Base-by-base conservation (phyloP, 257 asterid species). In the Anisodus tanguticus region DNA sequence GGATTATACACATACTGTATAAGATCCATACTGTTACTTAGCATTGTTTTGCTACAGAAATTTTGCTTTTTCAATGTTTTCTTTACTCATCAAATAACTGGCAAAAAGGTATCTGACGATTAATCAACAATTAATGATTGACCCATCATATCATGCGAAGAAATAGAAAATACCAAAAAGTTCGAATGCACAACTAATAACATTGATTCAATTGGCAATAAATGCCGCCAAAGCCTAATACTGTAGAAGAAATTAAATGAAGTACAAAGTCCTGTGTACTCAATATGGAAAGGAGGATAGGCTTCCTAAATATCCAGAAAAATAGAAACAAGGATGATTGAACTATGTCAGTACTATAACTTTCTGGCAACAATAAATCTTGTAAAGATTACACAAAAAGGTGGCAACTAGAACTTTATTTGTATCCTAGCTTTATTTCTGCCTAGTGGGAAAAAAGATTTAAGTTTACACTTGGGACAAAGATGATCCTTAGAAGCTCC, bases 371-470 rank as follows among this genome's bases (percentile, higher is more conserved):
- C 45, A 76, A 7, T 2, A 26, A 76, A 51, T 49, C 22, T 51
- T 22, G 22, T 51, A 26, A 51, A 51, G 81, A 3, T 26, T 31
- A 51, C 45, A 76, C 77, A 76, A 76, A 49, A 51, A 76, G 51
- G 81, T 76, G 43, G 81, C 22, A 12, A 76, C 43, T 74, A 69
- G 8, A 69, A 39, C 77, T 69, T 69, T 69, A 69, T 69, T 69
- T 69, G 31, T 71, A n/a, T 71, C 58, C 58, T 71, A 17, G 9
- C 58, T 71, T 71, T 71, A 43, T 43, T 71, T 71, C 79, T 43
- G 37, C 7, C 58, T 43, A 16, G 8, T 16, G 77, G 16, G 54
- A 37, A 43, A 22, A 17, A 41, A 69, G 16, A 3, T 16, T 54
- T 43, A n/a, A n/a, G 57, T 45, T 45, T n/a, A 71, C 58, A 71